phyloP scores from a whole-genome alignment of 2,329 filamentous ascomycete species.

The Arthrobotrys pseudoclavata region DNA sequence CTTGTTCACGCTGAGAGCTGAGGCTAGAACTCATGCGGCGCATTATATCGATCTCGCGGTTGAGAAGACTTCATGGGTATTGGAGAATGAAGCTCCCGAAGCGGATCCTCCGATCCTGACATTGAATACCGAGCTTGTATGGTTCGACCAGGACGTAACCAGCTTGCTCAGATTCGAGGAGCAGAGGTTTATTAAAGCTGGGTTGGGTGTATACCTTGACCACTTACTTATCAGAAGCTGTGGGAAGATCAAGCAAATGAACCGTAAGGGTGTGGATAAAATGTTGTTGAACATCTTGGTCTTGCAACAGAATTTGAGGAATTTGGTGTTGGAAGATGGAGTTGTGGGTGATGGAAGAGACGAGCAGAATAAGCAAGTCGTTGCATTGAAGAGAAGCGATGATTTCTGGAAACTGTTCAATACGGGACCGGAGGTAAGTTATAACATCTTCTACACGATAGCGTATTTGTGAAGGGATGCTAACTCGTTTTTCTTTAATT shows the following conservation, averaged over 20 bases:
- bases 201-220: conserved; percentile 83
- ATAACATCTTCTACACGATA: neutral
- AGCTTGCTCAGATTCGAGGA: conserved; percentile 80
- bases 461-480: conserved; percentile 2
- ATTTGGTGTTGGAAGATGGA: conserved; percentile 77
- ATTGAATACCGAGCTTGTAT: conserved; percentile 85
- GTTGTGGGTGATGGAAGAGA: conserved; percentile 63
- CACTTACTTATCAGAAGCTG: conserved; percentile 81
- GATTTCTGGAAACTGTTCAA: conserved; percentile 54
- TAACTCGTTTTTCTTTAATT: neutral
- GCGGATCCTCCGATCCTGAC: conserved; percentile 84
- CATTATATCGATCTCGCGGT: conserved; percentile 79
- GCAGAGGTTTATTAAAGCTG: conserved; percentile 80
- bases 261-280: conserved; percentile 82
- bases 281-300: conserved; percentile 96
- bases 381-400: conserved; percentile 48
- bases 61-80: conserved; percentile 70
- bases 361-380: conserved; percentile 31
- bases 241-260: conserved; percentile 82
- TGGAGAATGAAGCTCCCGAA: conserved; percentile 79
- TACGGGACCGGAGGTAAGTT: conserved; percentile 50
- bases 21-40: conserved; percentile 86
- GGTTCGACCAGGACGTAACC: conserved; percentile 85
- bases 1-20: conserved; percentile 87
- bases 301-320: conserved; percentile 95